Percentiles rank a stretch among this genome's conserved stretches.
phyloP scores from a whole-genome alignment of 2,329 filamentous ascomycete species.

The Blastomyces parvus region DNA sequence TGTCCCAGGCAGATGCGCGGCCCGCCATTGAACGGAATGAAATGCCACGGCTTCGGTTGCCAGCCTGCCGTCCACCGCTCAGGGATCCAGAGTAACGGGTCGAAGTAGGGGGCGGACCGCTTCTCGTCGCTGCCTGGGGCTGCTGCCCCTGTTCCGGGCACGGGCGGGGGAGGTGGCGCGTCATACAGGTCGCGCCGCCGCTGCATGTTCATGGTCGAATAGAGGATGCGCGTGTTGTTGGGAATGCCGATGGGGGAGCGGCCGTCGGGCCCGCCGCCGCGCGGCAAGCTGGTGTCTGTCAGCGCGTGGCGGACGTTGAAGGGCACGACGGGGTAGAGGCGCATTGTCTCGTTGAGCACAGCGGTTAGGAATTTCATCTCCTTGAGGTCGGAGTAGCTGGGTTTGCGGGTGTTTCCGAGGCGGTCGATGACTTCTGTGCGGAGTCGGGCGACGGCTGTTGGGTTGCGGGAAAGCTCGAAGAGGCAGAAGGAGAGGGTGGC shows the following conservation, averaged over 20 bases:
- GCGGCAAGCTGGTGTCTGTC: conserved; percentile 63
- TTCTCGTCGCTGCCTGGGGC: conserved; percentile 3
- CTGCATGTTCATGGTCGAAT: conserved; percentile 46
- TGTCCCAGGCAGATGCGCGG: conserved; percentile 49
- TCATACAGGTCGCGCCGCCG: conserved; percentile 43
- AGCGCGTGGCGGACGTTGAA: conserved; percentile 68
- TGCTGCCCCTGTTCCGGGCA: background rate
- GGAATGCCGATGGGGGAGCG: conserved; percentile 38
- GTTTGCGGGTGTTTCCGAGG: conserved; percentile 51
- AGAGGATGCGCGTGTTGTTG: conserved; percentile 40
- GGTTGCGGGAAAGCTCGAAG: conserved; percentile 69
- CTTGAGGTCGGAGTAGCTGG: conserved; percentile 72
- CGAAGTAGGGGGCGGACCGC: conserved; percentile 29
- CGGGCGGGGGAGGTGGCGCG: conserved; percentile 16
- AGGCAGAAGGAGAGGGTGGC: conserved; percentile 69
- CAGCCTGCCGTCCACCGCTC: conserved; percentile 43
- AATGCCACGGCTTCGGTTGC: conserved; percentile 47
- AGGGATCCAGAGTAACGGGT: conserved; percentile 39
- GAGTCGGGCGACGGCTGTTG: conserved; percentile 56
- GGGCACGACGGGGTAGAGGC: conserved; percentile 68
- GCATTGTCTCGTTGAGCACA: conserved; percentile 66
- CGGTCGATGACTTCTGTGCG: conserved; percentile 60
- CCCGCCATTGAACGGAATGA: conserved; percentile 46
- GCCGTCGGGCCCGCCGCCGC: conserved; percentile 47
- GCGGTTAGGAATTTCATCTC: conserved; percentile 70